These are phyloP conservation scores for Irpex sp. DNA, from an alignment of 1,284 basidiomycete genomes.

Conservation along the genomic window DNA sequence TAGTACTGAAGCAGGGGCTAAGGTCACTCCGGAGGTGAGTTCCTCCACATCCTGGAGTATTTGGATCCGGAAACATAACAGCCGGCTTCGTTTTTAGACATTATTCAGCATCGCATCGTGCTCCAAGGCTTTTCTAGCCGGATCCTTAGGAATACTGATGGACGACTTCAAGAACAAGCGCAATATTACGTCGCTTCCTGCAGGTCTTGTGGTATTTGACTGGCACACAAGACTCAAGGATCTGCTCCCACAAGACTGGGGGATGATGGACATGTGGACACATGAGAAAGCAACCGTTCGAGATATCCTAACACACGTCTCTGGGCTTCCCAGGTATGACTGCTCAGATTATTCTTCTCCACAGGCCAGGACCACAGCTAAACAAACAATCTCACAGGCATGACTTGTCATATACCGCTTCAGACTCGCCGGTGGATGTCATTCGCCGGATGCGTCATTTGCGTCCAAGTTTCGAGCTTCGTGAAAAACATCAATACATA, in stretches of 20 bases:
- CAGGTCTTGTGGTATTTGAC: slow-evolving; percentile 22
- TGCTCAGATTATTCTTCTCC: background rate
- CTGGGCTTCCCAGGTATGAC: slow-evolving; percentile 21
- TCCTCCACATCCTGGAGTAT: no score
- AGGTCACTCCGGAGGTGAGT: no score
- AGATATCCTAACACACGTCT: slow-evolving; percentile 25
- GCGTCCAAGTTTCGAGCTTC: slow-evolving; percentile 33
- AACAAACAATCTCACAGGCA: slow-evolving; percentile 15
- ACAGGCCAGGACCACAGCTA: background rate
- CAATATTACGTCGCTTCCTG: slow-evolving; percentile 31
- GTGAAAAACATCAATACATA: slow-evolving; percentile 37
- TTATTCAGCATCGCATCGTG: slow-evolving; percentile 31
- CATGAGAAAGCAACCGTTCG: slow-evolving; percentile 26
- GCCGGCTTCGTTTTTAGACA: slow-evolving; percentile 22
- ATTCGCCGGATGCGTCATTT: slow-evolving; percentile 30
- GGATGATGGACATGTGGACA: slow-evolving; percentile 29
- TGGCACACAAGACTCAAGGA: slow-evolving; percentile 32
- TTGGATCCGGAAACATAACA: no score
- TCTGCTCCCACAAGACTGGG: slow-evolving; percentile 31
- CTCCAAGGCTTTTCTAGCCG: slow-evolving; percentile 36
- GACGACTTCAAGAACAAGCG: slow-evolving; percentile 28
- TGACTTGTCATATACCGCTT: slow-evolving; percentile 29
- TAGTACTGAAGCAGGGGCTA: background rate
- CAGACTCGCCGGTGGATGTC: slow-evolving; percentile 26
- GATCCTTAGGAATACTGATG: slow-evolving; percentile 33